Evolutionary conservation across 2,329 filamentous ascomycete genomes (phyloP).

Genomic region (Paramyrothecium sp.): DNA sequence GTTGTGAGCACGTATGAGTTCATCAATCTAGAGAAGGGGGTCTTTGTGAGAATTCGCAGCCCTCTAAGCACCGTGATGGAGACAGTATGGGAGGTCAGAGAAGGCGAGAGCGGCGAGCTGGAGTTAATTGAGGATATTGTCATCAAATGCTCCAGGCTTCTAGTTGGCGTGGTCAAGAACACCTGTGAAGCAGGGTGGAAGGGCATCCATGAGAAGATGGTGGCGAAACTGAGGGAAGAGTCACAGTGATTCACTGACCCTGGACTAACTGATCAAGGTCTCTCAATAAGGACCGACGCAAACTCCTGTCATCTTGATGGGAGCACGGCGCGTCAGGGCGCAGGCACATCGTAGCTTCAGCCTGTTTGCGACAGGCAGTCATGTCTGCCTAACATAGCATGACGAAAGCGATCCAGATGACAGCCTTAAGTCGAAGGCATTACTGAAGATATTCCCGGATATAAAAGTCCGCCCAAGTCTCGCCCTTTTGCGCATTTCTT

Average conservation of each 20-base stretch:
- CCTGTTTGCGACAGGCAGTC: too few species aligned
- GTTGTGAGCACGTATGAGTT: slow-evolving; percentile 55
- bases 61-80: slow-evolving; percentile 53
- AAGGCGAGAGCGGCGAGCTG: slow-evolving; percentile 25
- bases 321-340: neutral
- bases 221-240: slow-evolving; percentile 32
- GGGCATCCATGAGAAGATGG: slow-evolving; percentile 49
- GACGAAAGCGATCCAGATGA: too few species aligned
- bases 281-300: neutral
- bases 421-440: too few species aligned
- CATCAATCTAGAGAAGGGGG: slow-evolving; percentile 44
- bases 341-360: too few species aligned
- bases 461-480: slow-evolving; percentile 4
- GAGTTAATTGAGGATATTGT: slow-evolving; percentile 48
- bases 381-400: too few species aligned
- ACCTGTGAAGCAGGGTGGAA: slow-evolving; percentile 51
- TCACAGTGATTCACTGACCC: too few species aligned
- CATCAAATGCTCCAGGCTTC: slow-evolving; percentile 49
- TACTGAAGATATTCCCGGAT: neutral
- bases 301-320: neutral
- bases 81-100: slow-evolving; percentile 45
- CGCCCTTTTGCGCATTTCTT: slow-evolving; percentile 3
- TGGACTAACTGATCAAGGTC: neutral
- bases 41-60: slow-evolving; percentile 50
- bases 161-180: slow-evolving; percentile 47